These are phyloP conservation scores for Raddia guianensis DNA, from an alignment of 176 grass and related monocot genomes.

Conservation along the genomic window DNA sequence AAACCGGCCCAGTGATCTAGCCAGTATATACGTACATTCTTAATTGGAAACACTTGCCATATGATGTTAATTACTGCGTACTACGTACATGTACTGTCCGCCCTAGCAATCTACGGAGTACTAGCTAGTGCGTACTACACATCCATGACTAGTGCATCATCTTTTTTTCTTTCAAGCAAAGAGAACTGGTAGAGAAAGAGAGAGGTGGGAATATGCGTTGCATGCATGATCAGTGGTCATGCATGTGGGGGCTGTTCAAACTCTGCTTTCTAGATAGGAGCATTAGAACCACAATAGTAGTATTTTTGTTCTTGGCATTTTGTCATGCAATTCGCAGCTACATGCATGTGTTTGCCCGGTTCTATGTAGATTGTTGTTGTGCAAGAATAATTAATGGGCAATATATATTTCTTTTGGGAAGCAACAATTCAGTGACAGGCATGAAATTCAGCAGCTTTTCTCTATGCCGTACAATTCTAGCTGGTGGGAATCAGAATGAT, in stretches of 20 bases:
- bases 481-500: slow-evolving; percentile 6
- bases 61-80: not conserved
- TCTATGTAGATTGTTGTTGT: not conserved
- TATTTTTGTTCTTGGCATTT: slow-evolving; percentile 27
- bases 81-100: not conserved
- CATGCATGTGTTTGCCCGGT: not conserved
- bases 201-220: not conserved
- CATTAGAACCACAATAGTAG: slow-evolving; percentile 10
- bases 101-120: not conserved
- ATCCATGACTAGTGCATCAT: not conserved
- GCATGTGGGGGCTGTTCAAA: slow-evolving; percentile 34
- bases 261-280: not conserved
- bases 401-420: not conserved
- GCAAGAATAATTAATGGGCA: not conserved
- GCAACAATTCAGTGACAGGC: not conserved
- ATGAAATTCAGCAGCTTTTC: slow-evolving; percentile 24
- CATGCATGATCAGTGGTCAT: slow-evolving; percentile 13
- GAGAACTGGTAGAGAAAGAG: not conserved
- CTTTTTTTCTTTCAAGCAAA: slow-evolving; percentile 5
- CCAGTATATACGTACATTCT: not conserved
- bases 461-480: slow-evolving; percentile 18
- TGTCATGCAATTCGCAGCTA: slow-evolving; percentile 18
- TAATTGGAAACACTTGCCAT: not conserved
- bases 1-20: not conserved
- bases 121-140: not conserved